A percentile compares a stretch with the other conserved stretches of the same genome.
phyloP scores from a whole-genome alignment of 1,139 yeast species.

The Magnusiomyces clavatus region DNA sequence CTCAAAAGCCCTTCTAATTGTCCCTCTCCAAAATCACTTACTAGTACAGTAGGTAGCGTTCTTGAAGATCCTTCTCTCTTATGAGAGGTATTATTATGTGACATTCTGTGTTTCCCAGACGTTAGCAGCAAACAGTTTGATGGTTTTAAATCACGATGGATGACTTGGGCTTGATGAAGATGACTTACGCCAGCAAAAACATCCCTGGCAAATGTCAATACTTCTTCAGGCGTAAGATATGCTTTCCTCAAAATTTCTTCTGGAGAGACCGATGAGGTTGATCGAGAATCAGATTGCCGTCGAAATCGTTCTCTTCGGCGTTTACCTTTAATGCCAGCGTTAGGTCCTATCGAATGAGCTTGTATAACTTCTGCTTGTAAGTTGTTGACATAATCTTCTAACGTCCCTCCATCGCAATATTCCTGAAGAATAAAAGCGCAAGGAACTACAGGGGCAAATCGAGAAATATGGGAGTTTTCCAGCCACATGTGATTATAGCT shows the following conservation, averaged over 20 bases:
- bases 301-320: neutral
- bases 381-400: slow-evolving; percentile 53
- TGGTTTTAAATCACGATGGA: slow-evolving; percentile 84
- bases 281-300: slow-evolving; percentile 4
- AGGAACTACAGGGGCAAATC: slow-evolving; percentile 57
- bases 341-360: neutral
- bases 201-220: slow-evolving; percentile 60
- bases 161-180: slow-evolving; percentile 63
- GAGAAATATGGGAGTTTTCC: slow-evolving; percentile 58
- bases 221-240: slow-evolving; percentile 37
- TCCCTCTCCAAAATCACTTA: slow-evolving; percentile 88
- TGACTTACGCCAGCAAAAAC: slow-evolving; percentile 62
- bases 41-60: slow-evolving; percentile 56
- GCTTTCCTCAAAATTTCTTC: slow-evolving; percentile 16
- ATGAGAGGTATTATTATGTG: neutral
- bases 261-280: slow-evolving; percentile 1
- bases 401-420: slow-evolving; percentile 80
- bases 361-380: slow-evolving; percentile 4
- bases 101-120: slow-evolving; percentile 11
- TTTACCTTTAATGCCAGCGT: neutral
- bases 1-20: slow-evolving; percentile 56
- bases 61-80: slow-evolving; percentile 13
- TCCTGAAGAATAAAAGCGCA: slow-evolving; percentile 80
- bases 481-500: slow-evolving; percentile 90
- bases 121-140: slow-evolving; percentile 66